Percentiles rank a stretch among this genome's conserved stretches.
These are phyloP conservation scores for Fusarium caatingaense DNA, from an alignment of 2,329 filamentous ascomycete species.

Conservation along the genomic window DNA sequence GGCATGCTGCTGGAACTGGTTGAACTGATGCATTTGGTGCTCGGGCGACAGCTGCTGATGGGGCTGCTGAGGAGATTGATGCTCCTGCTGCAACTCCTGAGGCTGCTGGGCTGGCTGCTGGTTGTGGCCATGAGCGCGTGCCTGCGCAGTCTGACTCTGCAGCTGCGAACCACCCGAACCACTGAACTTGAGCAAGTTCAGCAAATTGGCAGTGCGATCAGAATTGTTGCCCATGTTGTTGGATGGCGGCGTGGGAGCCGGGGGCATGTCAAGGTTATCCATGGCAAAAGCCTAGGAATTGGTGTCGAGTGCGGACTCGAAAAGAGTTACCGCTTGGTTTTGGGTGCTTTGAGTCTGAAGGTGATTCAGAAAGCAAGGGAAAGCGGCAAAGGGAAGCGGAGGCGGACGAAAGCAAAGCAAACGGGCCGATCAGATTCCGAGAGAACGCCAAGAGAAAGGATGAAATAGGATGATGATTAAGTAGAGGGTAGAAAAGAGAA, in stretches of 20 bases:
- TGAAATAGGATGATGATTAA: constrained; percentile 14
- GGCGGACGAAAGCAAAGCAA: constrained; percentile 41
- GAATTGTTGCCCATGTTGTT: constrained; percentile 53
- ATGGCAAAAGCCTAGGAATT: constrained; percentile 39
- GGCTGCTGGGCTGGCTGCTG: constrained; percentile 37
- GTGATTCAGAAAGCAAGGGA: constrained; percentile 27
- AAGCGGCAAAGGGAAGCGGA: constrained; percentile 40
- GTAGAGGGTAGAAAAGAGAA: constrained; percentile 1
- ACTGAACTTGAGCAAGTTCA: constrained; percentile 72
- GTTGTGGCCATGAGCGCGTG: constrained; percentile 23
- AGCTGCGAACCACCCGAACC: constrained; percentile 51
- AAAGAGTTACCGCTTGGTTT: constrained; percentile 33
- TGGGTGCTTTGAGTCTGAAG: constrained; percentile 8
- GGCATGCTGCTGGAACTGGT: constrained; percentile 46
- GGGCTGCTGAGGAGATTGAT: constrained; percentile 35
- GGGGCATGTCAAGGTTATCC: constrained; percentile 58
- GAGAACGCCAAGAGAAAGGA: constrained; percentile 31
- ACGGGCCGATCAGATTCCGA: constrained; percentile 43
- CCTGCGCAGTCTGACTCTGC: constrained; percentile 50
- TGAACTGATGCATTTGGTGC: constrained; percentile 46
- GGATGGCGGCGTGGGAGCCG: constrained; percentile 63
- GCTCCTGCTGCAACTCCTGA: constrained; percentile 33
- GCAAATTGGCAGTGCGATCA: constrained; percentile 65
- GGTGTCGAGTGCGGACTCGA: constrained; percentile 41
- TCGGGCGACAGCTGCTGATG: constrained; percentile 42